phyloP scores from a whole-genome alignment of 495 filamentous ascomycete genomes.

The Aspergillus biplanus region DNA sequence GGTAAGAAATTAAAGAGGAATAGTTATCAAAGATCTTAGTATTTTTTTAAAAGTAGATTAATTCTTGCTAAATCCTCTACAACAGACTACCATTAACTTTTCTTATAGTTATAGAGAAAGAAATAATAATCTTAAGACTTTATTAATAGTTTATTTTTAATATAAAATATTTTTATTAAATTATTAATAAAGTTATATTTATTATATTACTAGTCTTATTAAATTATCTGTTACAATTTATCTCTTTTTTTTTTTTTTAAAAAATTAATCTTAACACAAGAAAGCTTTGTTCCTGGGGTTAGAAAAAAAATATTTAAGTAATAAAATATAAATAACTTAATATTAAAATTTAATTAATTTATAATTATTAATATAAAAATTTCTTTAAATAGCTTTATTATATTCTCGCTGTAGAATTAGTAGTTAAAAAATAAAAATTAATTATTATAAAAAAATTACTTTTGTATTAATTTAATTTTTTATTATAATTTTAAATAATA shows the following conservation, averaged over 20 bases:
- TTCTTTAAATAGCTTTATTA: too few species aligned
- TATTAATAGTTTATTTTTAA: neutral
- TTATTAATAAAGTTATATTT: neutral
- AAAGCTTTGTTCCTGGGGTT: neutral
- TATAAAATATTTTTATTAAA: neutral
- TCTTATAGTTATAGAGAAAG: too few species aligned
- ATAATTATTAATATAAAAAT: neutral
- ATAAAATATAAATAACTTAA: neutral
- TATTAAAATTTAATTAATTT: neutral
- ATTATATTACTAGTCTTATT: neutral
- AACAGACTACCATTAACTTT: too few species aligned
- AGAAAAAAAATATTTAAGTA: neutral
- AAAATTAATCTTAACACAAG: neutral
- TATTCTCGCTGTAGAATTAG: too few species aligned
- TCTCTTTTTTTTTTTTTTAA: neutral
- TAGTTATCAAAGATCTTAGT: too few species aligned
- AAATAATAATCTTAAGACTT: too few species aligned
- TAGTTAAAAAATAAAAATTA: neutral
- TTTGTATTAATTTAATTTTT: neutral
- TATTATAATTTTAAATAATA: neutral
- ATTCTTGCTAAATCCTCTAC: too few species aligned
- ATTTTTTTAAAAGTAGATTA: too few species aligned
- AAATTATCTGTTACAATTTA: neutral
- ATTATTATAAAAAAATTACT: neutral
- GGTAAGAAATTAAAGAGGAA: too few species aligned